These are phyloP conservation scores for Cadophora malorum DNA, from an alignment of 2,329 filamentous ascomycete genomes.

Conservation along the genomic window DNA sequence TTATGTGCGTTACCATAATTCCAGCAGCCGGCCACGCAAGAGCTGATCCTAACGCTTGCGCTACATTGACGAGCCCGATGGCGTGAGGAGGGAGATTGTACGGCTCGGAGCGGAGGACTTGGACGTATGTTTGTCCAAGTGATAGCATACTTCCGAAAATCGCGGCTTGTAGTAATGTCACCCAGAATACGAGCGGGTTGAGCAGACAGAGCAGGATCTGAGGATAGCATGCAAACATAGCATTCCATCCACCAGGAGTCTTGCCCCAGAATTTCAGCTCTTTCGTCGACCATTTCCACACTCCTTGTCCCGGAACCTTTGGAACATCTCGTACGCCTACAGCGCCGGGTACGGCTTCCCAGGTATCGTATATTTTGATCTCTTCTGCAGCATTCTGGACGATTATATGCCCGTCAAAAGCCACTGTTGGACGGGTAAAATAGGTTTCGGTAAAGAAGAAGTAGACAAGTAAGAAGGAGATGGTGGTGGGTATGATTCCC, in stretches of 20 bases:
- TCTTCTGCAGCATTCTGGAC: conserved; percentile 27
- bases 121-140: conserved; percentile 15
- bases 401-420: conserved; percentile 28
- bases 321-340: conserved; percentile 23
- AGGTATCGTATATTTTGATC: conserved; percentile 26
- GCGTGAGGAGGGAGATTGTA: conserved; percentile 22
- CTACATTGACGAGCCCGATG: conserved; percentile 22
- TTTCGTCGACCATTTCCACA: neutral
- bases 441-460: conserved; percentile 31
- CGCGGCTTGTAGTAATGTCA: conserved; percentile 23
- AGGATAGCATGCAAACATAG: conserved; percentile 19
- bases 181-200: conserved; percentile 61
- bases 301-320: neutral
- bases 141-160: conserved; percentile 24
- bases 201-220: conserved; percentile 45
- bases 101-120: conserved; percentile 13
- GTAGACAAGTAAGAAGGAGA: conserved; percentile 16
- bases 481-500: neutral
- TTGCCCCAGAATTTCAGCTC: conserved; percentile 16
- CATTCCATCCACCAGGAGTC: conserved; percentile 18
- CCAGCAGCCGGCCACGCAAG: conserved; percentile 27
- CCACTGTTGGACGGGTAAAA: conserved; percentile 26
- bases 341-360: conserved; percentile 27
- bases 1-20: neutral
- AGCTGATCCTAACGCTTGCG: conserved; percentile 16